Conservation (phyloP, 1,284 basidiomycete genomes). For the Heterobasidion occidentale region DNA sequence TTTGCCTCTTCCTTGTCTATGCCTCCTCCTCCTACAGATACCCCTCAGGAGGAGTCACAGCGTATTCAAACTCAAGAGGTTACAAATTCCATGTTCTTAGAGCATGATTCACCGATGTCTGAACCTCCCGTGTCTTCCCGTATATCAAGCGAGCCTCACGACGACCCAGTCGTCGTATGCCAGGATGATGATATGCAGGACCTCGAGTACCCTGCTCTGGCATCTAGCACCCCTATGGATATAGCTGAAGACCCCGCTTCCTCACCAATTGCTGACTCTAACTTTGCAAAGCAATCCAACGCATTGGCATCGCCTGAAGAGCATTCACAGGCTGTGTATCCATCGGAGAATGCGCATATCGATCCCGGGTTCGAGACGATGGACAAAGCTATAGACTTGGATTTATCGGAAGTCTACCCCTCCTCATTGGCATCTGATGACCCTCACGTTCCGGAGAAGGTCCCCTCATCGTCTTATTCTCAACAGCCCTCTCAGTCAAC, state of each 20-base stretch:
- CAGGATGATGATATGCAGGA: not conserved
- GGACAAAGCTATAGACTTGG: no score
- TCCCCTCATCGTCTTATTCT: not conserved
- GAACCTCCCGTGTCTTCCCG: constrained; percentile 14
- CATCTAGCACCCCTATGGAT: not conserved
- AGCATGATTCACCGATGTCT: constrained; percentile 17
- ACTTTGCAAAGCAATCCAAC: not conserved
- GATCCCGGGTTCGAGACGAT: not conserved
- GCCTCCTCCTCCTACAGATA: no score
- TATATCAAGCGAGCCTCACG: constrained; percentile 2
- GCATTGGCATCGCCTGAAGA: not conserved
- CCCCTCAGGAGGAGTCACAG: no score
- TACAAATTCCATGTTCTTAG: constrained; percentile 2
- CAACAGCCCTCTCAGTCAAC: not conserved
- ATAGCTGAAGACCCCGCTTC: not conserved
- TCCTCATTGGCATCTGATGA: no score
- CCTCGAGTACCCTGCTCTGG: not conserved
- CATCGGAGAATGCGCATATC: not conserved
- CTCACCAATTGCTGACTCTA: not conserved
- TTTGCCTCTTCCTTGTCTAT: not conserved
- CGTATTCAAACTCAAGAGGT: not conserved
- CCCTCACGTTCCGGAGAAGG: not conserved
- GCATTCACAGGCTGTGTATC: no score
- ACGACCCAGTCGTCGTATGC: not conserved
- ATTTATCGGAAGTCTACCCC: no score